Base-by-base conservation (phyloP, 2,329 filamentous ascomycete genomes). In the Pseudogymnoascus verrucosus region DNA sequence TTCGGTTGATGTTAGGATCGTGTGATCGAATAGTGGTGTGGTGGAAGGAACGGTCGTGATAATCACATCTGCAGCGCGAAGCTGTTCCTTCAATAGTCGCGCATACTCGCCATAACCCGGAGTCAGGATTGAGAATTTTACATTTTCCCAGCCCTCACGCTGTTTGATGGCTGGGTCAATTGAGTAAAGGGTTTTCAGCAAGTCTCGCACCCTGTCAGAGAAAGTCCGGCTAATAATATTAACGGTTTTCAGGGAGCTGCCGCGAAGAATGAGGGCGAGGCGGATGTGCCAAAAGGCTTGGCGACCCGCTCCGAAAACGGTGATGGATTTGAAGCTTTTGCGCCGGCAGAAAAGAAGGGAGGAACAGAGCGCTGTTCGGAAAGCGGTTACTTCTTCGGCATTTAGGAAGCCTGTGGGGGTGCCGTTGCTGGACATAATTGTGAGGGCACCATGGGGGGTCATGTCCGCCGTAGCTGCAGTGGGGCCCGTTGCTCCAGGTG, bases 201-300 rank as follows among this genome's bases (percentile, higher is more conserved):
- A 76, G 2, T 75, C 71, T 12, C 79, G 78, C 0, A 84, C 85
- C 51, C 79, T 81, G 7, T 85, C 81, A 62, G 79, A 82, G 71
- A 90, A 90, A 62, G 81, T 80, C 36, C 90, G 87, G 71, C 93
- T 96, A 73, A 96, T 87, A 70, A 97, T 88, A 76, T 93, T 88
- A 59, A 97, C 83, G 64, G 89, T 85, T 69, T 88, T 87, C 69
- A 96, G 88, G 19, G 91, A 90, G 54, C 78, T 63, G 1, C 85
- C 85, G 28, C 82, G 88, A 60, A 95, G 81, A 67, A 93, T 81
- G 10, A 98, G 81, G 0, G 93, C 88, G 4, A 98, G 82, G 0
- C 92, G 88, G 47, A 96, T 85, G 74, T 97, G 93, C 93, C 93
- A 98, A 78, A 93, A 96, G 11, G 93, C 93, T 78, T 97, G 93